A percentile compares a stretch with the other conserved stretches of the same genome.
phyloP scores from a whole-genome alignment of 2,329 filamentous ascomycete genomes.

The Diaporthe aspalathi region DNA sequence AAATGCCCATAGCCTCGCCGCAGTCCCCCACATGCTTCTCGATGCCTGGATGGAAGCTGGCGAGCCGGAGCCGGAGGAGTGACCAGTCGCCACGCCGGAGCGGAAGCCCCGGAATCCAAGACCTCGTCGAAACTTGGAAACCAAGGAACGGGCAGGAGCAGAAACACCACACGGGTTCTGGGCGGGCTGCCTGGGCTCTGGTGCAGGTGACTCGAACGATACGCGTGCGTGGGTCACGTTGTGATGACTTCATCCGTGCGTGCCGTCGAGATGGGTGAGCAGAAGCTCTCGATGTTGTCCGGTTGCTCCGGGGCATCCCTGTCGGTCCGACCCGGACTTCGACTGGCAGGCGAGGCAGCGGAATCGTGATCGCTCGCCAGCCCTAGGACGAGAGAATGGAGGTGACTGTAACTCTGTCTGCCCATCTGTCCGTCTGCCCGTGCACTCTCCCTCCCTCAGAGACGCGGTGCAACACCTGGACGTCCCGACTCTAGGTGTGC shows the following conservation, averaged over 20 bases:
- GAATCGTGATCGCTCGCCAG: background rate
- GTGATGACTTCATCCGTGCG: constrained; percentile 32
- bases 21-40: background rate
- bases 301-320: constrained; percentile 22
- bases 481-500: constrained; percentile 8
- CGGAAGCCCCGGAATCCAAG: constrained; percentile 23
- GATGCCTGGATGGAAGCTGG: background rate
- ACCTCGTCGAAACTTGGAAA: background rate
- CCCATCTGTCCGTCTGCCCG: background rate
- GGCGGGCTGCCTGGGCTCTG: background rate
- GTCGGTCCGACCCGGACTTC: no score
- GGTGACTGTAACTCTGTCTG: background rate
- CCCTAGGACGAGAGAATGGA: background rate
- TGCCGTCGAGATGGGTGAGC: background rate
- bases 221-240: constrained; percentile 26
- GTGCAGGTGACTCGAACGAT: constrained; percentile 16
- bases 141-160: background rate
- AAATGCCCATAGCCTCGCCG: no score
- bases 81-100: constrained; percentile 4
- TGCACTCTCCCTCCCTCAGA: background rate
- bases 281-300: background rate
- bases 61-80: constrained; percentile 9
- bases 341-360: no score
- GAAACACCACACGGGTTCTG: background rate
- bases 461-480: constrained; percentile 8